These are phyloP conservation scores for Chrysoporthe deuterocubensis DNA, from an alignment of 2,329 filamentous ascomycete genomes.

Conservation along the genomic window DNA sequence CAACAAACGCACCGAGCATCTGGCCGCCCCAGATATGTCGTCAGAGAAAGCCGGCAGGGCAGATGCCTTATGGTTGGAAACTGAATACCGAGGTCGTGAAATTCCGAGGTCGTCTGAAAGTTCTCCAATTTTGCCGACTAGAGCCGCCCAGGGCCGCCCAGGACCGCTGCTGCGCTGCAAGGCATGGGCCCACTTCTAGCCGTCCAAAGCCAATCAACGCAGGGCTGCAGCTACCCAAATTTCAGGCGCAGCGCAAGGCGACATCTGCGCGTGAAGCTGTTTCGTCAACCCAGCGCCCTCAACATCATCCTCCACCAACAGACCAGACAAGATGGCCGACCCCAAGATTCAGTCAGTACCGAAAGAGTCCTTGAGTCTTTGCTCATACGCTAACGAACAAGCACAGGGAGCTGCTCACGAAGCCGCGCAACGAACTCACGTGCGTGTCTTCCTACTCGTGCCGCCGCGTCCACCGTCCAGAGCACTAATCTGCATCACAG, in stretches of 20 bases:
- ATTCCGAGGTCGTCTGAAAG: slow-evolving; percentile 15
- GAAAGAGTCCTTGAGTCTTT: slow-evolving; percentile 8
- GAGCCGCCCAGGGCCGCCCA: slow-evolving; percentile 13
- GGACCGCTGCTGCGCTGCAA: slow-evolving; percentile 4
- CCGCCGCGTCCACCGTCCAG: slow-evolving; percentile 5
- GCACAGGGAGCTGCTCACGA: slow-evolving; percentile 80
- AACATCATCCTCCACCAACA: slow-evolving; percentile 26
- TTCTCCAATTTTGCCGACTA: slow-evolving; percentile 27
- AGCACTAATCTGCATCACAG: slow-evolving; percentile 48
- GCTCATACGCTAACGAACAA: slow-evolving; percentile 31
- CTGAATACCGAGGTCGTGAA: neutral
- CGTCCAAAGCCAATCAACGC: slow-evolving; percentile 16
- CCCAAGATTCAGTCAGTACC: slow-evolving; percentile 71
- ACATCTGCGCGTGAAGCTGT: slow-evolving; percentile 16
- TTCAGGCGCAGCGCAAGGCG: slow-evolving; percentile 18
- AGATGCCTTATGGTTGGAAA: neutral
- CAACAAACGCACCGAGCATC: slow-evolving; percentile 12
- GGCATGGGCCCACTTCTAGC: slow-evolving; percentile 6
- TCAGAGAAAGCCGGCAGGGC: slow-evolving; percentile 6
- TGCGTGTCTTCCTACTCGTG: slow-evolving; percentile 53
- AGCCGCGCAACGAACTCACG: slow-evolving; percentile 90
- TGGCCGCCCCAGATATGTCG: slow-evolving; percentile 13
- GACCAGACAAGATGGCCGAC: slow-evolving; percentile 59
- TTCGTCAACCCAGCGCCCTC: slow-evolving; percentile 6
- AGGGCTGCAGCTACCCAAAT: slow-evolving; percentile 22